Conservation (phyloP, 306 rosid genomes). For the Senna siamea region DNA sequence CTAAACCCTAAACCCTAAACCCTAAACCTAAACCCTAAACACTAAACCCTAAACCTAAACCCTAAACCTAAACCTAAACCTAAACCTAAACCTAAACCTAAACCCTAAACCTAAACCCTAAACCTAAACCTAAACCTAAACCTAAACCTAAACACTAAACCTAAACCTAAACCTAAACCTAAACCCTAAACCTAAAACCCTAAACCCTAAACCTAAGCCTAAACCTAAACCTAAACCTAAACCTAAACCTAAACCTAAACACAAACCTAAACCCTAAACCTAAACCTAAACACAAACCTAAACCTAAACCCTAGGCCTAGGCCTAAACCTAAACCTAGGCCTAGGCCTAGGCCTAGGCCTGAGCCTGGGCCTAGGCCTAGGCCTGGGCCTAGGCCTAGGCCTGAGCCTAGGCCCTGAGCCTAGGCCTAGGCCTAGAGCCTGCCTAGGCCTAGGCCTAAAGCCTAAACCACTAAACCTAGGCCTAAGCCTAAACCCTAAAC, state of each 20-base stretch:
- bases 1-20: no score
- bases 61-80: no score
- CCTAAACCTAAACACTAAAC: not conserved
- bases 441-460: no score
- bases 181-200: no score
- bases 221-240: not conserved
- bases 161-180: not conserved
- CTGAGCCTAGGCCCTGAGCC: slow-evolving; percentile 1
- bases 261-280: no score
- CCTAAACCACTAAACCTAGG: not conserved
- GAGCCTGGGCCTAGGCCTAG: not conserved
- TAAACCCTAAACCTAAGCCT: not conserved
- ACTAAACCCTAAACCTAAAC: no score
- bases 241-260: no score
- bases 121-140: not conserved
- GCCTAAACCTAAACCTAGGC: not conserved
- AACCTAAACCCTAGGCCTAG: not conserved
- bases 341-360: not conserved
- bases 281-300: slow-evolving; percentile 4
- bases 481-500: not conserved
- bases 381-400: not conserved
- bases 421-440: slow-evolving; percentile 5
- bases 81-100: no score
- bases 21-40: no score
- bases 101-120: no score